Percentiles rank a stretch among this genome's conserved stretches.
These are phyloP conservation scores for Phytophthora constricta DNA, from an alignment of 352 stramenopile genomes.

Conservation along the genomic window DNA sequence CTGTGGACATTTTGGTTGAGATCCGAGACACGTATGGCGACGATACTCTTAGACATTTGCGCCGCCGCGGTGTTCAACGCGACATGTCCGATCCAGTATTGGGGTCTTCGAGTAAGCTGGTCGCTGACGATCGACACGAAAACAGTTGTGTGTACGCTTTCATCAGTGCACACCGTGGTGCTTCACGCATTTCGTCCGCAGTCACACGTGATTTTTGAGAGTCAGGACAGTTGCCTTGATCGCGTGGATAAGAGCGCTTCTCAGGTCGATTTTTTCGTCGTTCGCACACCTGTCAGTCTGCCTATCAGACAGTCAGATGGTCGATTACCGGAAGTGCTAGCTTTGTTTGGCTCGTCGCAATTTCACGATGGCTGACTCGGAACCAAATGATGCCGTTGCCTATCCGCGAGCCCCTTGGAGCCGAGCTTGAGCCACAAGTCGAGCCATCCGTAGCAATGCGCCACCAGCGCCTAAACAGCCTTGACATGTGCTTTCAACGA, in stretches of 20 bases:
- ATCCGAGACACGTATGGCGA: too few relatives aligned
- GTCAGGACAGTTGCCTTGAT: neutral
- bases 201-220: neutral
- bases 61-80: neutral
- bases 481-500: constrained; percentile 22
- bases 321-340: constrained; percentile 6
- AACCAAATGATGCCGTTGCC: constrained; percentile 17
- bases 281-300: too few relatives aligned
- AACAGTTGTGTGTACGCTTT: neutral
- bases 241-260: neutral
- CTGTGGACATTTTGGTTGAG: neutral
- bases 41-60: neutral
- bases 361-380: constrained; percentile 4
- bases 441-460: constrained; percentile 8
- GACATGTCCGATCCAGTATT: neutral
- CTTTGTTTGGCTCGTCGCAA: constrained; percentile 8
- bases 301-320: constrained; percentile 14
- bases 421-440: constrained; percentile 5
- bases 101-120: too few relatives aligned
- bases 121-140: neutral
- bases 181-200: neutral
- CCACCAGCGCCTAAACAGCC: neutral
- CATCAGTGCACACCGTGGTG: neutral
- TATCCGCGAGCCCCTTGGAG: constrained; percentile 16
- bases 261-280: too few relatives aligned